Evolutionary conservation across 805 yeast genomes (phyloP), one percentile per base, ranked within the genome.

Genomic region (Candida corydali): DNA sequence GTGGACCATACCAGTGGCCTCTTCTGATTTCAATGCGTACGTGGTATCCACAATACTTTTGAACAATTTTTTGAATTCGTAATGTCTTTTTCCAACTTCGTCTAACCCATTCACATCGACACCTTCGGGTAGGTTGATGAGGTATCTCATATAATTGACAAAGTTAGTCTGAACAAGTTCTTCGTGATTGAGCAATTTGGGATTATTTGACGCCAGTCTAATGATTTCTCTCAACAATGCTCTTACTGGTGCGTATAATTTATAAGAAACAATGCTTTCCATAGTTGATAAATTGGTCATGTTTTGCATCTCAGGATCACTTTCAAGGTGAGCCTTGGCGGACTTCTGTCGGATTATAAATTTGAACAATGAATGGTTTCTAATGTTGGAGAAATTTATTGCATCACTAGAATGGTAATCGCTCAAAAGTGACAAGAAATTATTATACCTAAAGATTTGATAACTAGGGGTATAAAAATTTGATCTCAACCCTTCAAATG

Each of bases 131-230:
- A 67, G 45, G 14, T 39, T 43, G n/a, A 65, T 32, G 8, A 67
- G 39, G 38, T 47, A 63, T 16, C 70, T 43, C 11, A 65, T 44
- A 37, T 65, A 65, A 37, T 65, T 66, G 10, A 60, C 49, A 39
- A 64, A 55, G 32, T 65, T 65, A 4, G 60, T 42, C 41, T 65
- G 70, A 17, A 64, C 44, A n/a, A 66, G 40, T 35, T 65, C 71
- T 43, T 66, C 72, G 31, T 48, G 43, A 25, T 48, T 43, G 14
- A 34, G 28, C 16, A 41, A 19, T 17, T 34, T 22, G 41, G 31
- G 38, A 25, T 36, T 39, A 10, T 26, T 31, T 8, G 36, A 27
- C 10, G 40, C 34, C 16, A 26, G 16, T 15, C 43, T 37, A 24
- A 63, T 55, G 8, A 61, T 35, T 16, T 40, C 33, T 8, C 69